Evolutionary conservation across 352 stramenopile genomes (phyloP), one percentile per base, ranked within the genome.

Genomic region (Aphanomyces cochlioides): DNA sequence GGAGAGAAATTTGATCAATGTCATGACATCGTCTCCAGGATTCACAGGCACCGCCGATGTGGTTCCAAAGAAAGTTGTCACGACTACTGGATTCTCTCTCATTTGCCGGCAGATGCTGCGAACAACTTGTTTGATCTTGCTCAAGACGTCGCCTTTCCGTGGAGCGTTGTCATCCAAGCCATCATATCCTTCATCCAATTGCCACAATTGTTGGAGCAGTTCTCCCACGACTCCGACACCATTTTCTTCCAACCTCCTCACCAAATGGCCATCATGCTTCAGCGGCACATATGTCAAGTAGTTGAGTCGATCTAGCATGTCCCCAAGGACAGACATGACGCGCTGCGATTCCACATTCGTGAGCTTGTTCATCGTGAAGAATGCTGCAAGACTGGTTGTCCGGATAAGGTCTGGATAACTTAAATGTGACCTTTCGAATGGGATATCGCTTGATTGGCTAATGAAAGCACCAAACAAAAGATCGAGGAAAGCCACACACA

Each of bases 311-410:
- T 95, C 85, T 1, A 93, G 78, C 72, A 93, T 74, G 74, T 93
- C 87, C 37, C 85, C 85, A 79, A 95, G 89, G 72, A 95, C 84
- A 64, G 83, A 78, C 84, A 95, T 92, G 79, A 95, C 87, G 48
- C 85, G 82, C 78, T 95, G 85, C 17, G 87, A 93, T 75, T 95
- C 87, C 47, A 95, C 87, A 76, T 93, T 92, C 66, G 84, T 93
- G 47, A 95, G 75, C 78, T 95, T 95, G 47, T 95, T 83, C 87
- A 95, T 95, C 47, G 15, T 2, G 17, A 1, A 17, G 19, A 37
- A 19, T 37, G 54, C 5, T 13, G 54, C 7, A 13, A 37, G 8
- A 58, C 50, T n/a, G 54, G 19, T 41, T 1, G 43, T 40, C 19
- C 54, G 17, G 19, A 13, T 61, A 13, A 3, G 3, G 21, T 41